Base-by-base conservation (phyloP, 1,139 yeast genomes). In the Pichia inconspicua region DNA sequence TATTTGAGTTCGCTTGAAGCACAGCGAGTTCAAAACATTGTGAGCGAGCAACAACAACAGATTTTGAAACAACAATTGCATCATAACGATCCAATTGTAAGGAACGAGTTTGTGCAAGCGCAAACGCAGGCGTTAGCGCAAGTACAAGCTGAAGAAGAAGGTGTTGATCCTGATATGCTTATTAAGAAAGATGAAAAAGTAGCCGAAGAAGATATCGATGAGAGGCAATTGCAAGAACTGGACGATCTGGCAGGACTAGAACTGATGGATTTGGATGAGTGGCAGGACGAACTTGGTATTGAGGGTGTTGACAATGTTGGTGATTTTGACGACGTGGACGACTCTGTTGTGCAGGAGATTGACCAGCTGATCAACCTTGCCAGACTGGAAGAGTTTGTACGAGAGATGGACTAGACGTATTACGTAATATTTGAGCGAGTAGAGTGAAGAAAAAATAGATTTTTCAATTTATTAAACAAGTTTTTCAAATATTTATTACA, bases 311-410 rank as follows among this genome's bases (percentile, higher is more conserved):
- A 11, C 30, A 27, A 22, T 5, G 22, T 22, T 22, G 22, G 22
- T 22, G 30, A 27, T 11, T 4, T 8, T 27, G 30, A 9, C 11
- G 32, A 14, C 17, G 22, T 9, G 12, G 40, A 15, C 31, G 27
- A 34, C 30, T 40, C 25, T 39, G 25, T 31, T 31, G 34, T 22
- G 12, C 40, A 39, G 12, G 46, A 47, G 40, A 27, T 47, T n/a
- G 44, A 48, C 40, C 45, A 45, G 31, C 22, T 38, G 36, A 47
- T 45, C 41, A 50, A 43, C n/a, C 40, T 43, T 11, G 43, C 41
- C 5, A 30, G 48, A 14, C 27, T 46, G 22, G 48, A 43, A 19
- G 46, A 36, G 15, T 39, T 43, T 17, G 45, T 41, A 7, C 40
- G 38, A 34, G 41, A 43, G 25, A 22, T 46, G 35, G 44, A 41